phyloP scores from a whole-genome alignment of 2,329 filamentous ascomycete genomes.

The Arthrobotrys conoides region DNA sequence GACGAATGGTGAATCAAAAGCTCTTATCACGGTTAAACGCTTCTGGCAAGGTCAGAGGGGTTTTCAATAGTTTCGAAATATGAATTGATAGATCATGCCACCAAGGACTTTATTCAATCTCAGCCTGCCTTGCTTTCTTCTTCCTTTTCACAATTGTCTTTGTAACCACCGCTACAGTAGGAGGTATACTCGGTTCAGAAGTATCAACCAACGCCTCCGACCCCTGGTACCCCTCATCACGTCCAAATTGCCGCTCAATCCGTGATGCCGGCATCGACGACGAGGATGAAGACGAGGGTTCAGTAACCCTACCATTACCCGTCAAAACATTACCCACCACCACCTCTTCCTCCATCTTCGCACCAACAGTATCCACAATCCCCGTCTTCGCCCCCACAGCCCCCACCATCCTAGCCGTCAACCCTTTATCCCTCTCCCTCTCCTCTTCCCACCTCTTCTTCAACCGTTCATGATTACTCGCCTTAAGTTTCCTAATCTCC shows the following conservation, averaged over 20 bases:
- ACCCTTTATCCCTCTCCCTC: conserved; percentile 41
- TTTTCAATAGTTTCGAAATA: neutral
- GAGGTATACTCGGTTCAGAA: neutral
- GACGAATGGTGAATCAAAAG: neutral
- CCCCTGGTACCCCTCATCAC: conserved; percentile 6
- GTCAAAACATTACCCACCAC: neutral
- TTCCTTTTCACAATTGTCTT: conserved; percentile 54
- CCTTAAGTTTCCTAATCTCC: conserved; percentile 41
- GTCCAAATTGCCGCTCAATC: neutral
- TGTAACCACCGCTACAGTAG: conserved; percentile 1
- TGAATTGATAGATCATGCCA: conserved; percentile 4
- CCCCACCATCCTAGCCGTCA: conserved; percentile 43
- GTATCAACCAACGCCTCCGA: conserved; percentile 15
- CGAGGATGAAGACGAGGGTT: neutral
- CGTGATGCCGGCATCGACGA: neutral
- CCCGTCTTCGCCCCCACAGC: neutral
- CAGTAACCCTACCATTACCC: conserved; percentile 1
- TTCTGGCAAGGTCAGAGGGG: neutral
- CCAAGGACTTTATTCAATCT: conserved; percentile 45
- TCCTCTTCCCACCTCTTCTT: conserved; percentile 50
- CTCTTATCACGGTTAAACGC: conserved; percentile 11
- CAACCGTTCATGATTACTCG: conserved; percentile 20
- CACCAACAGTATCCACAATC: neutral
- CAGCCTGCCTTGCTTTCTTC: conserved; percentile 57
- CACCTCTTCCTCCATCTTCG: neutral